Conservation (phyloP, 202 grass and related monocot genomes). For the Schoenoplectus tabernaemontani region DNA sequence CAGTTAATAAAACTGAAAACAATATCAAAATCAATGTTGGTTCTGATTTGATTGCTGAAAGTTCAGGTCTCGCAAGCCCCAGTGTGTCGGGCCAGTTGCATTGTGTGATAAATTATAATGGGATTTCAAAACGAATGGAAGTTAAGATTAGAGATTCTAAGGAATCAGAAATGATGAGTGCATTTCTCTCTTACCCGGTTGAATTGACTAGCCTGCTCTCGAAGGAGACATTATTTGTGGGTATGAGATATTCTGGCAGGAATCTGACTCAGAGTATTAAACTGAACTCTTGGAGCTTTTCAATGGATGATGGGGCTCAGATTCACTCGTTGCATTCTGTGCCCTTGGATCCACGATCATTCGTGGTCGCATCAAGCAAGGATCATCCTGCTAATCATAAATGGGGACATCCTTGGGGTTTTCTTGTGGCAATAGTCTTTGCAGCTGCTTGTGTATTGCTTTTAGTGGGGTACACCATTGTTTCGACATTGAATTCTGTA, state of each 20-base stretch:
- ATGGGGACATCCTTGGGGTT: neutral
- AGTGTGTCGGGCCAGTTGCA: neutral
- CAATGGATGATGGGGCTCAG: neutral
- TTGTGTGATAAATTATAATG: slow-evolving; percentile 9
- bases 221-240: slow-evolving; percentile 1
- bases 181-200: slow-evolving; percentile 20
- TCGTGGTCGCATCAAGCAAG: neutral
- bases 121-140: slow-evolving; percentile 19
- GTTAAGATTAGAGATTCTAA: slow-evolving; percentile 8
- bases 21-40: slow-evolving; percentile 14
- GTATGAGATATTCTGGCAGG: slow-evolving; percentile 19
- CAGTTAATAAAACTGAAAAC: slow-evolving; percentile 10
- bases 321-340: slow-evolving; percentile 9
- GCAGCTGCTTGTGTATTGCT: neutral
- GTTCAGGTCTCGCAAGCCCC: slow-evolving; percentile 7
- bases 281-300: slow-evolving; percentile 16
- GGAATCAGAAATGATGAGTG: slow-evolving; percentile 8
- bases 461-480: slow-evolving; percentile 15
- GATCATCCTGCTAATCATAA: slow-evolving; percentile 3
- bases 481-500: slow-evolving; percentile 7
- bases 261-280: neutral
- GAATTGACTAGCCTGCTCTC: neutral
- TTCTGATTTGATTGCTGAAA: slow-evolving; percentile 16
- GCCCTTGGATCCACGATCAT: slow-evolving; percentile 24
- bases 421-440: neutral